phyloP scores from a whole-genome alignment of 1,139 yeast species.

The Lodderomyces beijingensis region DNA sequence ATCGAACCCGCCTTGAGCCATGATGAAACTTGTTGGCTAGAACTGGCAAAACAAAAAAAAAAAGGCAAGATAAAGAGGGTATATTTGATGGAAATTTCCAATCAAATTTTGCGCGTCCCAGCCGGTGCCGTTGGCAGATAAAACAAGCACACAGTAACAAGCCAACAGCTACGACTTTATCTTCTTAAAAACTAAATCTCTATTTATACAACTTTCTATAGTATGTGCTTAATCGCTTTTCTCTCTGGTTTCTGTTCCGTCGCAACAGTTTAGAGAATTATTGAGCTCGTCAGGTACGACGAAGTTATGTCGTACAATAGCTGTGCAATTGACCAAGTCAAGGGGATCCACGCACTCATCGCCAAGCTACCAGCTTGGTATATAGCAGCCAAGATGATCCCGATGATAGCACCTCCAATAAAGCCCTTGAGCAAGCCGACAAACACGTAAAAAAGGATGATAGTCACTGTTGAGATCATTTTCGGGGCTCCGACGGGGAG shows the following conservation, averaged over 20 bases:
- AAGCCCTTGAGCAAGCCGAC: slow-evolving; percentile 64
- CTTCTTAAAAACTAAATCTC: too few relatives aligned
- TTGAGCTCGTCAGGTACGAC: slow-evolving; percentile 50
- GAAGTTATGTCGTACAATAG: slow-evolving; percentile 62
- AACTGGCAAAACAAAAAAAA: background rate
- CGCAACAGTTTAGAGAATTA: slow-evolving; percentile 26
- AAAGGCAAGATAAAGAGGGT: background rate
- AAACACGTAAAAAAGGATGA: slow-evolving; percentile 42
- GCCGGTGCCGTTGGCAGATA: too few relatives aligned
- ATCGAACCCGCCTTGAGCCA: slow-evolving; percentile 6
- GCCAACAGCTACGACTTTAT: too few relatives aligned
- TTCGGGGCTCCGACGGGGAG: slow-evolving; percentile 12
- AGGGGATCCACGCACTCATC: slow-evolving; percentile 93
- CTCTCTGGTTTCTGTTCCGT: too few relatives aligned
- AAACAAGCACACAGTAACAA: too few relatives aligned
- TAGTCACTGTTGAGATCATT: slow-evolving; percentile 21
- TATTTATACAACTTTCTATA: too few relatives aligned
- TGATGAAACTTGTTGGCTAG: too few relatives aligned
- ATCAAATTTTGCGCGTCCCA: too few relatives aligned
- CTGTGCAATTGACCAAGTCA: slow-evolving; percentile 70
- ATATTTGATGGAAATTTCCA: too few relatives aligned
- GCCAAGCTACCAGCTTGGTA: slow-evolving; percentile 74
- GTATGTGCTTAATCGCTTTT: too few relatives aligned
- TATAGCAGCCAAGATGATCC: slow-evolving; percentile 58
- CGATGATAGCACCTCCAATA: slow-evolving; percentile 69